Evolutionary conservation across 129 eudicot species (phyloP).

Genomic region (Tanacetum coccineum): DNA sequence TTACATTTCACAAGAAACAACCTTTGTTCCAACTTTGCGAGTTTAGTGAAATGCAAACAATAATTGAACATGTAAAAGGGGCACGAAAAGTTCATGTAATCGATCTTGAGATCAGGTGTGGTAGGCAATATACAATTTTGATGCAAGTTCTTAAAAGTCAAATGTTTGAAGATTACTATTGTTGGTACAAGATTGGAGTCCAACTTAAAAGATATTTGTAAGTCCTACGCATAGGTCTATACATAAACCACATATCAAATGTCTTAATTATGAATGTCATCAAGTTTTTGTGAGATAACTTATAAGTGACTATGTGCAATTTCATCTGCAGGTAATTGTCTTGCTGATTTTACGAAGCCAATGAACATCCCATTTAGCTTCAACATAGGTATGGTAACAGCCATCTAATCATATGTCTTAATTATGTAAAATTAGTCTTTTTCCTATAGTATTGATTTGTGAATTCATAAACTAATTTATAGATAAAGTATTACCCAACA

Average conservation of each 20-base stretch:
- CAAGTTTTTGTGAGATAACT: too few relatives aligned
- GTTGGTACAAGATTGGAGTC: slow-evolving; percentile 31
- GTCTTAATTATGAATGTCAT: too few relatives aligned
- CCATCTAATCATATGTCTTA: too few relatives aligned
- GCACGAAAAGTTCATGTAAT: slow-evolving; percentile 36
- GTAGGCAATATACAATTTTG: slow-evolving; percentile 35
- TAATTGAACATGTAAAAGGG: slow-evolving; percentile 30
- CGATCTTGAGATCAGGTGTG: slow-evolving; percentile 45
- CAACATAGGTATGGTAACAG: slow-evolving; percentile 37
- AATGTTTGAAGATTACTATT: slow-evolving; percentile 45
- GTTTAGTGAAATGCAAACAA: slow-evolving; percentile 36
- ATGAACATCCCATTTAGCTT: slow-evolving; percentile 37
- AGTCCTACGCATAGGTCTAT: neutral
- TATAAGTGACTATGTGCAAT: too few relatives aligned
- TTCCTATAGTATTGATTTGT: too few relatives aligned
- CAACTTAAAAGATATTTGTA: slow-evolving; percentile 14
- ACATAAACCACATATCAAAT: too few relatives aligned
- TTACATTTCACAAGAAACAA: slow-evolving; percentile 27
- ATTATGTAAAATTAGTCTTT: too few relatives aligned
- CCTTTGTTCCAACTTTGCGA: slow-evolving; percentile 34
- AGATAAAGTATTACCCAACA: too few relatives aligned
- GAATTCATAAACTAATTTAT: too few relatives aligned
- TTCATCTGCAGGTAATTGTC: slow-evolving; percentile 21
- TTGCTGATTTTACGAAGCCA: slow-evolving; percentile 35
- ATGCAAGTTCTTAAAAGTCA: slow-evolving; percentile 44